A percentile compares a stretch with the other conserved stretches of the same genome.
Conservation (phyloP, 345 rosid genomes). For the Pugionium cornutum region DNA sequence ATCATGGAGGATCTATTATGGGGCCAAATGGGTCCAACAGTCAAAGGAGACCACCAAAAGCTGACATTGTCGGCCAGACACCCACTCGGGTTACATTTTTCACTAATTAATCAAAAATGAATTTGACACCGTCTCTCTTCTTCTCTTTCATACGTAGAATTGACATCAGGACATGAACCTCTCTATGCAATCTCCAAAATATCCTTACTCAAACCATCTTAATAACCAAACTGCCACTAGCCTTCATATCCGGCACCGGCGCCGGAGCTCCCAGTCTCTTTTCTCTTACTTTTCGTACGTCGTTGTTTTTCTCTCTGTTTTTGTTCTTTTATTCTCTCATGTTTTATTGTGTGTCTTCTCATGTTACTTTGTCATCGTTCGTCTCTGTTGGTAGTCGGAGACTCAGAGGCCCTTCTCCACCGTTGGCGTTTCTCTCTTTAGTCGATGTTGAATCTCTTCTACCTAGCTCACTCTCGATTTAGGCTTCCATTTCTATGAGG, state of each 20-base stretch:
- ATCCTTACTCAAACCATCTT: constrained; percentile 12
- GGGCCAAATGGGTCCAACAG: constrained; percentile 40
- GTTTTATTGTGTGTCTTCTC: no score
- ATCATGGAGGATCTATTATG: constrained; percentile 36
- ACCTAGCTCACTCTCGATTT: no score
- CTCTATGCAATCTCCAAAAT: constrained; percentile 20
- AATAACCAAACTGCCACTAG: constrained; percentile 39
- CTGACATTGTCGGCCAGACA: constrained; percentile 63
- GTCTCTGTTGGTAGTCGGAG: no score
- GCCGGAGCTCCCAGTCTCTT: no score
- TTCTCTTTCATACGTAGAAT: constrained; percentile 49
- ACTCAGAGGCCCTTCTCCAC: no score
- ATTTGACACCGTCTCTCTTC: constrained; percentile 26
- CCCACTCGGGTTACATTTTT: constrained; percentile 63
- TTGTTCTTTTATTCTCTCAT: no score
- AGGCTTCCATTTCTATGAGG: no score
- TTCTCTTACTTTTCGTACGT: no score
- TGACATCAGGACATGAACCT: constrained; percentile 48
- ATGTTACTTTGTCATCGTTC: no score
- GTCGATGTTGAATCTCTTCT: no score
- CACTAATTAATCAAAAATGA: neutral
- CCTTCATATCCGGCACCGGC: neutral
- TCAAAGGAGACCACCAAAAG: constrained; percentile 36
- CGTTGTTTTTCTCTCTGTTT: neutral
- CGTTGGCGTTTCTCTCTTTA: no score